Evolutionary conservation across 1,284 basidiomycete species (phyloP).

Genomic region (Marasmius tenuissimus): DNA sequence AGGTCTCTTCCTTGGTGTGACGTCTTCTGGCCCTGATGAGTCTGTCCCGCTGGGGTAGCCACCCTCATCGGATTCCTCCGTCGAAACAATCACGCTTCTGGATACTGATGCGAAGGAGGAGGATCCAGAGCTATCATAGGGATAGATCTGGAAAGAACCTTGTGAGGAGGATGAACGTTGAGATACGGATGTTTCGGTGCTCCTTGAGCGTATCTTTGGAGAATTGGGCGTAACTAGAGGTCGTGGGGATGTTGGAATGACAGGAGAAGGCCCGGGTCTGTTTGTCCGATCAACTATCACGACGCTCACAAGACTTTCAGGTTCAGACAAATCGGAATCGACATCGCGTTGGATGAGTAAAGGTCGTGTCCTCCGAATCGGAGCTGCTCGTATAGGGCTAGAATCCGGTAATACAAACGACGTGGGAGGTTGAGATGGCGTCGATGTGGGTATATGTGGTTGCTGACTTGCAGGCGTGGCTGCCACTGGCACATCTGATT

Average conservation of each 20-base stretch:
- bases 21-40: conserved; percentile 11
- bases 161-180: neutral
- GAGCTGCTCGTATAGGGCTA: neutral
- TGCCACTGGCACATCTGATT: too few relatives aligned
- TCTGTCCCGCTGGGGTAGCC: neutral
- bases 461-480: neutral
- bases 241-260: neutral
- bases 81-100: neutral
- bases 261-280: neutral
- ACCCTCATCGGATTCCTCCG: neutral
- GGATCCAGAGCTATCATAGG: neutral
- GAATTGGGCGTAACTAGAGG: too few relatives aligned
- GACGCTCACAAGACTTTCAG: neutral
- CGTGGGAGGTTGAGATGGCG: neutral
- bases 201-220: too few relatives aligned
- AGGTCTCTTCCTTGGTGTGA: conserved; percentile 1
- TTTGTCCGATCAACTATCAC: neutral
- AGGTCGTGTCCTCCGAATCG: neutral
- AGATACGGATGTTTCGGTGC: neutral
- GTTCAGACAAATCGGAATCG: neutral
- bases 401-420: neutral
- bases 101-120: neutral
- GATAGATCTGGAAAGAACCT: neutral
- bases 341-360: neutral
- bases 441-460: neutral